phyloP scores from a whole-genome alignment of 441 rosid genomes.

The Macaranga tanarius region DNA sequence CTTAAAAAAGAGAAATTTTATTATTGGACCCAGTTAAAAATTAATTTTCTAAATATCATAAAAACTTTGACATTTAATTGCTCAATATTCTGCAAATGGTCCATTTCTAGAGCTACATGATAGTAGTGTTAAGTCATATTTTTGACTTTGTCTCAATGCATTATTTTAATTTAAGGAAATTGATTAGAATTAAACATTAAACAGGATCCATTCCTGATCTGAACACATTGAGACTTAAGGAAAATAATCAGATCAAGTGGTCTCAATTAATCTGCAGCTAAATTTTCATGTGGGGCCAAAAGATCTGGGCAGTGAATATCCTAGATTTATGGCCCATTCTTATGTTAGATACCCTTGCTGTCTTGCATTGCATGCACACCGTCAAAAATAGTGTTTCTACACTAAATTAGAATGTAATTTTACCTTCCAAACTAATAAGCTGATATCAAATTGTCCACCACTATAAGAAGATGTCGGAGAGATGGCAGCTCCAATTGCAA shows the following conservation, averaged over 20 bases:
- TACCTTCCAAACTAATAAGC: conserved; percentile 93
- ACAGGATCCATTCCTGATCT: neutral
- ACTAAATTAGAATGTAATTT: neutral
- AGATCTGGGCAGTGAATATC: conserved; percentile 1
- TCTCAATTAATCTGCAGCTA: neutral
- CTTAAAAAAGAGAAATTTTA: too few species aligned
- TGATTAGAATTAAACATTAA: neutral
- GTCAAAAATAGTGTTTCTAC: too few species aligned
- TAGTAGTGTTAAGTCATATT: neutral
- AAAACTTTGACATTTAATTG: too few species aligned
- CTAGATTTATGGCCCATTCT: neutral
- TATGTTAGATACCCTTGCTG: neutral
- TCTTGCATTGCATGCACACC: too few species aligned
- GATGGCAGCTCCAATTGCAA: conserved; percentile 96
- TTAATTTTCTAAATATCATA: too few species aligned
- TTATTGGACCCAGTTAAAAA: too few species aligned
- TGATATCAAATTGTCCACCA: conserved; percentile 92
- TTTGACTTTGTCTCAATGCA: neutral
- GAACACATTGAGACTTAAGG: neutral
- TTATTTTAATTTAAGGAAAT: neutral
- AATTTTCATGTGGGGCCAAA: conserved; percentile 6
- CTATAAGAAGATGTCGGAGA: conserved; percentile 83
- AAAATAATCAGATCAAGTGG: conserved; percentile 8
- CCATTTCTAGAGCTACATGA: neutral
- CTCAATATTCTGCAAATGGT: too few species aligned